Evolutionary conservation across 371 early-diverging fungal genomes (phyloP).

Genomic region (Blakeslea trispora): DNA sequence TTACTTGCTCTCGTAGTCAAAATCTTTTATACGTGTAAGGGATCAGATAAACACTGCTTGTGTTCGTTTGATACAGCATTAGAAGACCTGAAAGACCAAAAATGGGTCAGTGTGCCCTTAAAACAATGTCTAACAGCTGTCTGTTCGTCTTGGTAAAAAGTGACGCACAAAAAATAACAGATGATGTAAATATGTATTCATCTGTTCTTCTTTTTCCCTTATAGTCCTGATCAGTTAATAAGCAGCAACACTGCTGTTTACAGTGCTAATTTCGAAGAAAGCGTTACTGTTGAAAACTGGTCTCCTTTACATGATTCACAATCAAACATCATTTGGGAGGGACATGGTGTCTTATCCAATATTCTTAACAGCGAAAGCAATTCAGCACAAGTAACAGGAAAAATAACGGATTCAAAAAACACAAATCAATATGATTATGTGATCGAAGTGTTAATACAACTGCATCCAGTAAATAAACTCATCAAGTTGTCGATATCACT

Average conservation of each 20-base stretch:
- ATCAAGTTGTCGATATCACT: too few relatives aligned
- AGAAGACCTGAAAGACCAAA: slow-evolving; percentile 22
- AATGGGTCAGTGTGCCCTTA: slow-evolving; percentile 32
- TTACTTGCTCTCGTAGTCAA: slow-evolving; percentile 25
- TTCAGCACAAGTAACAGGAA: slow-evolving; percentile 23
- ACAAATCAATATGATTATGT: slow-evolving; percentile 16
- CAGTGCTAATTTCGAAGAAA: slow-evolving; percentile 44
- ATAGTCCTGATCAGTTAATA: slow-evolving; percentile 42
- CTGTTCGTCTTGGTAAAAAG: slow-evolving; percentile 39
- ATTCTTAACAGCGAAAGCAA: slow-evolving; percentile 26
- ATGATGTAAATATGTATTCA: background rate
- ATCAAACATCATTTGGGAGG: slow-evolving; percentile 40
- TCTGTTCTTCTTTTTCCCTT: too few relatives aligned
- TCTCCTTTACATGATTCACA: slow-evolving; percentile 25
- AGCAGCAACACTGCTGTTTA: slow-evolving; percentile 36
- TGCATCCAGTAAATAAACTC: slow-evolving; percentile 30
- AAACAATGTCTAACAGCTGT: slow-evolving; percentile 33
- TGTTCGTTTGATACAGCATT: slow-evolving; percentile 30
- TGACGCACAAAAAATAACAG: background rate
- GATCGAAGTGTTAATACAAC: slow-evolving; percentile 36
- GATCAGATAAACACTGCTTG: slow-evolving; percentile 39
- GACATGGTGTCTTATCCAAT: slow-evolving; percentile 31
- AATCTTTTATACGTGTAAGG: slow-evolving; percentile 41
- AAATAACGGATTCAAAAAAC: slow-evolving; percentile 11
- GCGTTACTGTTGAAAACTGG: slow-evolving; percentile 29